Evolutionary conservation across 2,329 filamentous ascomycete genomes (phyloP), one percentile per base, ranked within the genome.

Genomic region (Paracamarosporium sp.): DNA sequence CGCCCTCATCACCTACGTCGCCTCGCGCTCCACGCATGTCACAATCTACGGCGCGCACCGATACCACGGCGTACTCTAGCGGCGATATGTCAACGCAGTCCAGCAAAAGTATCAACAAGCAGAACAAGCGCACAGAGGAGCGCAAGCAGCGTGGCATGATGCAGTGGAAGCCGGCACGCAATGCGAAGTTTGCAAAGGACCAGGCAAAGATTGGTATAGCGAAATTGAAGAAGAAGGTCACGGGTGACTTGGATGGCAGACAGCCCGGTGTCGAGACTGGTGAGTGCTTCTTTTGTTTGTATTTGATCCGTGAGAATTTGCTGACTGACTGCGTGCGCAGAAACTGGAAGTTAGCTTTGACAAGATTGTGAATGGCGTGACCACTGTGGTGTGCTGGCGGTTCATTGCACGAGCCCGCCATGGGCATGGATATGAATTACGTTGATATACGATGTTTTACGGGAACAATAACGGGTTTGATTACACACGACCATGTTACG

Each of bases 81-180:
- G 48, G 50, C 2, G 62, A 56, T 33, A 44, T 45, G 24, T 65
- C 64, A 8, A 54, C 62, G 1, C 71, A 51, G 55, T 75, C 66
- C 36, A 64, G 59, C 71, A 88, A 88, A 72, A 84, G 89, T 22
- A 87, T 90, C 73, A 88, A 87, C 67, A 82, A 82, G 55, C 84
- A 87, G 61, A 92, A 89, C 71, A 87, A 90, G 61, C 88, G 90
- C 46, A 79, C 80, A 44, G 83, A 97, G 73, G 90, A 93, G 74
- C 86, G 93, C 0, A 92, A 93, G 78, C 93, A 97, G 66, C 85
- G 93, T 11, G 94, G 94, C 0, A 70, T 97, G 72, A 96, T 97
- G 92, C 94, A 98, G 76, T 98, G 93, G 93, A 91, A 88, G 70
- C 93, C 94, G 0, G 90, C 93, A 73, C 84, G 94, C 38, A 97